Evolutionary conservation across 768 basidiomycete genomes (phyloP).

Genomic region (Clitopilus hobsonii): DNA sequence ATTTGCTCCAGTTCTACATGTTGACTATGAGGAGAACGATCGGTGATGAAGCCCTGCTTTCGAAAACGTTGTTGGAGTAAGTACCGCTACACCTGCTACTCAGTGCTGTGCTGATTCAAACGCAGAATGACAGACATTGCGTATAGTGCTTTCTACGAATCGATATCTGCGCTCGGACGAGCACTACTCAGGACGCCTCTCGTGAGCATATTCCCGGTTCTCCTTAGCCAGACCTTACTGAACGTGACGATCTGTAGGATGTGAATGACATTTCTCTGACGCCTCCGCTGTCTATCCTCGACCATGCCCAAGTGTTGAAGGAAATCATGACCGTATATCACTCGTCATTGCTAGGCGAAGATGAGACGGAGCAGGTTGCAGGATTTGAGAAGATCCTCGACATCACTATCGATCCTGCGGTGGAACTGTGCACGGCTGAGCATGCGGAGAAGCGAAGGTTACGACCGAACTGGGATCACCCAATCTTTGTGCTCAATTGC

Average conservation of each 20-base stretch:
- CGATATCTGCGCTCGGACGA: slow-evolving; percentile 80
- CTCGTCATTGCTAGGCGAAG: slow-evolving; percentile 71
- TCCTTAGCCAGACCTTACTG: background rate
- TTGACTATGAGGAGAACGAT: slow-evolving; percentile 92
- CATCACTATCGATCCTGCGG: slow-evolving; percentile 78
- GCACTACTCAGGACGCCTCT: slow-evolving; percentile 49
- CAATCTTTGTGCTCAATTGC: slow-evolving; percentile 85
- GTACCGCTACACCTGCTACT: slow-evolving; percentile 15
- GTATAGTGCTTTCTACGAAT: slow-evolving; percentile 83
- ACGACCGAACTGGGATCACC: slow-evolving; percentile 70
- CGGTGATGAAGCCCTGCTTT: slow-evolving; percentile 76
- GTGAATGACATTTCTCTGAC: slow-evolving; percentile 64
- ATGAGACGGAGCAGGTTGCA: slow-evolving; percentile 31
- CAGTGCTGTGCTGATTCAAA: background rate
- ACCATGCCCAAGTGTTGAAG: slow-evolving; percentile 77
- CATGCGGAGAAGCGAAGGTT: slow-evolving; percentile 59
- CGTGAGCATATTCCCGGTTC: slow-evolving; percentile 28
- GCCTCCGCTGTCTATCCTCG: slow-evolving; percentile 76
- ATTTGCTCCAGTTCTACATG: slow-evolving; percentile 92
- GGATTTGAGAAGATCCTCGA: slow-evolving; percentile 74
- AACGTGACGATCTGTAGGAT: slow-evolving; percentile 34
- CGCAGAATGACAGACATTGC: slow-evolving; percentile 77
- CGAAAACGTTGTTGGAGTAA: slow-evolving; percentile 75
- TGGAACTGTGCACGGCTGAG: slow-evolving; percentile 67
- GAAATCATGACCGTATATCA: slow-evolving; percentile 90